Evolutionary conservation across 768 basidiomycete genomes (phyloP).

Genomic region (Trametopsis cervina): DNA sequence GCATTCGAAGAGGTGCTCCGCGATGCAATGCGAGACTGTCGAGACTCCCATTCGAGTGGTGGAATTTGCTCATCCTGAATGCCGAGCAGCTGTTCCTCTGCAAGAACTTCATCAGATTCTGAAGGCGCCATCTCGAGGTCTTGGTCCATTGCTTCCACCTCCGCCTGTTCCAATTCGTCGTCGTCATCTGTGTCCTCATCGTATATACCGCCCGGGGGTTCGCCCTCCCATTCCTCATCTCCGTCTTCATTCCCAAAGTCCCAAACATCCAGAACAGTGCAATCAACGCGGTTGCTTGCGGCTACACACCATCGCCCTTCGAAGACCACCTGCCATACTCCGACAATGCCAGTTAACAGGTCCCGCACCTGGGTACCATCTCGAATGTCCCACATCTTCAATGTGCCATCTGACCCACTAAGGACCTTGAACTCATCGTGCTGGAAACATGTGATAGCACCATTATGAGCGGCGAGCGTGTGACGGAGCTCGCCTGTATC

Average conservation of each 20-base stretch:
- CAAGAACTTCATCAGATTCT: slow-evolving; percentile 19
- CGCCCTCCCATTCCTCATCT: slow-evolving; percentile 79
- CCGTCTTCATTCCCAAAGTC: slow-evolving; percentile 67
- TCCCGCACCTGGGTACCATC: slow-evolving; percentile 85
- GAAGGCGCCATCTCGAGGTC: slow-evolving; percentile 22
- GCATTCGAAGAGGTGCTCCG: neutral
- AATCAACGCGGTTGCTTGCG: slow-evolving; percentile 75
- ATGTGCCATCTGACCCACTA: slow-evolving; percentile 89
- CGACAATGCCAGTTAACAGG: slow-evolving; percentile 83
- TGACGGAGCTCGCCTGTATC: slow-evolving; percentile 73
- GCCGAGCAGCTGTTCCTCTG: slow-evolving; percentile 20
- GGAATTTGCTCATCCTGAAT: slow-evolving; percentile 20
- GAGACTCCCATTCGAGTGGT: slow-evolving; percentile 8
- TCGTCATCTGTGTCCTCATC: slow-evolving; percentile 60
- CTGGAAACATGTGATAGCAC: slow-evolving; percentile 99
- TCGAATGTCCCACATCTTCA: slow-evolving; percentile 96
- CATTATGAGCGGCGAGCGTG: slow-evolving; percentile 84
- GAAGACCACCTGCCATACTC: slow-evolving; percentile 98
- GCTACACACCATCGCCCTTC: slow-evolving; percentile 93
- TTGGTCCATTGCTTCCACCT: slow-evolving; percentile 68
- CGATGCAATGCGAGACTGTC: slow-evolving; percentile 5
- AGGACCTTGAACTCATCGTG: slow-evolving; percentile 98
- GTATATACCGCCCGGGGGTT: slow-evolving; percentile 68
- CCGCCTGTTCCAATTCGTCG: slow-evolving; percentile 46
- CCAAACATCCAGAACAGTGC: slow-evolving; percentile 84